Evolutionary conservation across 1,284 basidiomycete species (phyloP).

Genomic region (Puccinia triticina): DNA sequence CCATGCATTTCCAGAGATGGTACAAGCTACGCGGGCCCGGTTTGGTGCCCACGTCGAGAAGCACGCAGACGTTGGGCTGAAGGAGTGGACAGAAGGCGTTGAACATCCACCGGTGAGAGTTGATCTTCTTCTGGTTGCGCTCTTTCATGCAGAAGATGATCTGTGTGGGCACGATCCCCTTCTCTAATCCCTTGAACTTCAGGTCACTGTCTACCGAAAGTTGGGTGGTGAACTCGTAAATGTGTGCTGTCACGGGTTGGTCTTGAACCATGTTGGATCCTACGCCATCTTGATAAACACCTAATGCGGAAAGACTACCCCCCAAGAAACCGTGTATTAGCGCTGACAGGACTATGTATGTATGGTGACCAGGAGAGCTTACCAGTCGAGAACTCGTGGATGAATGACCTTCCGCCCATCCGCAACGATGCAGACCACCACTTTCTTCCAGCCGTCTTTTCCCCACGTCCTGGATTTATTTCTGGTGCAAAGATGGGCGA

Average conservation of each 20-base stretch:
- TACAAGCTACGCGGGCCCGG: slow-evolving; percentile 84
- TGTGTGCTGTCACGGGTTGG: slow-evolving; percentile 84
- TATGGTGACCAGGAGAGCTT: slow-evolving; percentile 58
- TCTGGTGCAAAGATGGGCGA: slow-evolving; percentile 76
- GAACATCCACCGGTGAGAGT: slow-evolving; percentile 93
- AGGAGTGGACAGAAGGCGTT: slow-evolving; percentile 71
- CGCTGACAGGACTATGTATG: too few species aligned
- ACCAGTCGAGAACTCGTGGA: slow-evolving; percentile 88
- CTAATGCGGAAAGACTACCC: slow-evolving; percentile 59
- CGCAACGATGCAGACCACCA: slow-evolving; percentile 92
- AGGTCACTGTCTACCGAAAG: slow-evolving; percentile 85
- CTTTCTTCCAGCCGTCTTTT: slow-evolving; percentile 94
- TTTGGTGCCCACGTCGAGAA: slow-evolving; percentile 90
- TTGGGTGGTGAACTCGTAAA: slow-evolving; percentile 93
- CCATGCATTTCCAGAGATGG: slow-evolving; percentile 90
- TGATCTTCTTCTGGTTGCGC: slow-evolving; percentile 67
- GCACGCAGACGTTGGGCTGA: slow-evolving; percentile 82
- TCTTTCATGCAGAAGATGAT: slow-evolving; percentile 70
- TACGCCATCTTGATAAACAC: slow-evolving; percentile 69
- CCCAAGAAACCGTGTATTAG: neutral
- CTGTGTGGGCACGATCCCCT: slow-evolving; percentile 76
- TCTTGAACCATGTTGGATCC: slow-evolving; percentile 90
- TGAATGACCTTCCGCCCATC: slow-evolving; percentile 91
- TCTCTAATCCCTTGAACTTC: slow-evolving; percentile 91
- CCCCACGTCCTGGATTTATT: slow-evolving; percentile 97